Evolutionary conservation across 129 eudicot genomes (phyloP).

Genomic region (Arctium lappa): DNA sequence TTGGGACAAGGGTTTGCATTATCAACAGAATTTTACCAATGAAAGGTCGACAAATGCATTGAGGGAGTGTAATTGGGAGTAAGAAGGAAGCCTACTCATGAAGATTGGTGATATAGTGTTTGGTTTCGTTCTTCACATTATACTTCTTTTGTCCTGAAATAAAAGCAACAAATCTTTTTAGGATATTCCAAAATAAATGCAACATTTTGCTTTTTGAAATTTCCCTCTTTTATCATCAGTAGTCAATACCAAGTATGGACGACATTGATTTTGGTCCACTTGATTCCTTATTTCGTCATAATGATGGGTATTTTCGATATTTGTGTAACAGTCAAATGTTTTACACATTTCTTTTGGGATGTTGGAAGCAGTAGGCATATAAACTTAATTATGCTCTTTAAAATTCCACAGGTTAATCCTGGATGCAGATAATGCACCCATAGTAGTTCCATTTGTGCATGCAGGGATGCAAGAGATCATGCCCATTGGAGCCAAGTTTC

Average conservation of each 20-base stretch:
- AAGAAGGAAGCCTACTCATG: no score
- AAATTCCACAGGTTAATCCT: conserved; percentile 46
- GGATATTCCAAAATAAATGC: no score
- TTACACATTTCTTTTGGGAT: background rate
- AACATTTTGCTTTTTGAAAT: background rate
- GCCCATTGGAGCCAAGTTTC: conserved; percentile 82
- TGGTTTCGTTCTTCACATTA: no score
- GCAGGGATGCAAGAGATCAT: conserved; percentile 85
- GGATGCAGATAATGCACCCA: conserved; percentile 66
- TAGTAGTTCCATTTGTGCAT: conserved; percentile 85
- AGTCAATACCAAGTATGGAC: background rate
- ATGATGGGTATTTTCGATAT: background rate
- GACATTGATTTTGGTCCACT: background rate
- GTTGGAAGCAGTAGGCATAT: no score
- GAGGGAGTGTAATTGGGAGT: no score
- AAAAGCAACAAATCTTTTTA: no score
- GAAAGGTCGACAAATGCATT: no score
- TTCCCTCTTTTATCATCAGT: background rate
- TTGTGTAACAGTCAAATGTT: background rate
- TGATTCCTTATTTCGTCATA: background rate
- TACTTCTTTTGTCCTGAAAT: no score
- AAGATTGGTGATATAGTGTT: no score
- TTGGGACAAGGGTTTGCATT: no score
- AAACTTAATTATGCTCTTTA: background rate
- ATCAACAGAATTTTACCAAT: no score